These are phyloP conservation scores for Fusarium mundagurra DNA, from an alignment of 2,329 filamentous ascomycete genomes.

Conservation along the genomic window DNA sequence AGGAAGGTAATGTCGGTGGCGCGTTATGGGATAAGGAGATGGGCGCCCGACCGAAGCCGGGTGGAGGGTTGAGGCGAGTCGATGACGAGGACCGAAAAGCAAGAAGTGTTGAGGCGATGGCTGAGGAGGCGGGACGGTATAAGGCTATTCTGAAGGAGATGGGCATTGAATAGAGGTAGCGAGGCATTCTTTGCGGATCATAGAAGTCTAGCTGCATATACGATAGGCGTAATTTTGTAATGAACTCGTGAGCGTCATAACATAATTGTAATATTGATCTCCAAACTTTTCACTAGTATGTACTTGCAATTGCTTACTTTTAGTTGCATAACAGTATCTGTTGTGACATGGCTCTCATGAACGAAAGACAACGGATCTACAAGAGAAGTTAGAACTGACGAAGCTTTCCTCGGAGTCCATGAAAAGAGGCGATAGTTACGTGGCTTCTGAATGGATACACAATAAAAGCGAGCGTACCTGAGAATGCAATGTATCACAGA, in stretches of 20 bases:
- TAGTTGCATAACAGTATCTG: not conserved
- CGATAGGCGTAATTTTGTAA: not conserved
- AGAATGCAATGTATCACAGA: not conserved
- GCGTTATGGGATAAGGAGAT: slow-evolving; percentile 67
- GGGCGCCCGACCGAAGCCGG: slow-evolving; percentile 57
- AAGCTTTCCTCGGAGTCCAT: not conserved
- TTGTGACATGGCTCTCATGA: not conserved
- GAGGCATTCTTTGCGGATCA: not conserved
- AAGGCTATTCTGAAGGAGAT: slow-evolving; percentile 60
- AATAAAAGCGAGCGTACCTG: not conserved
- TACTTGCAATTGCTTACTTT: not conserved
- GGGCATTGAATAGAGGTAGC: slow-evolving; percentile 42
- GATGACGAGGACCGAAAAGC: slow-evolving; percentile 76
- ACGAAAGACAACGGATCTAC: not conserved
- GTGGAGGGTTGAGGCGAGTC: slow-evolving; percentile 71
- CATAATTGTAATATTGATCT: not conserved
- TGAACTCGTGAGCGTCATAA: not conserved
- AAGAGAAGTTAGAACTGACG: not conserved
- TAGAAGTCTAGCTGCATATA: not conserved
- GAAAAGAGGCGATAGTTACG: not conserved
- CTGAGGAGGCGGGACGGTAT: slow-evolving; percentile 76
- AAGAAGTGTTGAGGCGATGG: slow-evolving; percentile 80
- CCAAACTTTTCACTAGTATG: no score
- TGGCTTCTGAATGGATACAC: not conserved
- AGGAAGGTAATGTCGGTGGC: slow-evolving; percentile 84